Evolutionary conservation across 179 eudicot species (phyloP), one percentile per base, ranked within the genome.

Genomic region (Silene coronaria): DNA sequence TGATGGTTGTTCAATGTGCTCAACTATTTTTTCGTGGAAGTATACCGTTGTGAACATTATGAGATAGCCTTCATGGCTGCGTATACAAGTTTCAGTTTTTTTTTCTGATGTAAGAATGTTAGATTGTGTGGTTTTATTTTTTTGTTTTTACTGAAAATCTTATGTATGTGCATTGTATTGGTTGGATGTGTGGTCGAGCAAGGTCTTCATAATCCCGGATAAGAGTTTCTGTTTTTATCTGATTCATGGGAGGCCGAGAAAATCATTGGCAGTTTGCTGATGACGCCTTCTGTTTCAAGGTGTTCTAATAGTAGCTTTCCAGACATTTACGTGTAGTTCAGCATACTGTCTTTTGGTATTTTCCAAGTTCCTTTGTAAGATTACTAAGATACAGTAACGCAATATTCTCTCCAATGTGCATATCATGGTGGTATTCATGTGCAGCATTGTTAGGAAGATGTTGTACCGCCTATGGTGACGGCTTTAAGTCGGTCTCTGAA

Each of bases 401-500:
- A 51, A 14, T 51, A 51, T n/a, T n/a, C n/a, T n/a, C 26, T 84
- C 97, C 3, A 84, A 86, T 64, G 92, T 91, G 24, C 91, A 95
- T 10, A 92, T 95, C 36, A 80, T 91, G 46, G 97, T 90, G 87
- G 90, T 91, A 8, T 91, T 87, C 88, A 90, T 90, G 97, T 90
- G 97, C 82, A 91, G 92, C 88, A 90, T 91, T 68, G 97, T 90
- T 58, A 84, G 89, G 60, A 88, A 90, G 80, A 91, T 91, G 97
- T 94, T 94, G 0, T 91, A 91, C 45, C 94, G 97, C 92, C 0
- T 91, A 91, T 55, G 97, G 97, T 5, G 97, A 91, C 46, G 97
- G 95, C 61, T 91, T 91, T 83, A 90, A 87, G 80, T 90, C 92
- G 97, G 81, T 91, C 19, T 91, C 97, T 42, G 92, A 90, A 73